A percentile compares a stretch with the other conserved stretches of the same genome.
Evolutionary conservation across 2,329 filamentous ascomycete genomes (phyloP).

Genomic region (Westerdykella ornata): DNA sequence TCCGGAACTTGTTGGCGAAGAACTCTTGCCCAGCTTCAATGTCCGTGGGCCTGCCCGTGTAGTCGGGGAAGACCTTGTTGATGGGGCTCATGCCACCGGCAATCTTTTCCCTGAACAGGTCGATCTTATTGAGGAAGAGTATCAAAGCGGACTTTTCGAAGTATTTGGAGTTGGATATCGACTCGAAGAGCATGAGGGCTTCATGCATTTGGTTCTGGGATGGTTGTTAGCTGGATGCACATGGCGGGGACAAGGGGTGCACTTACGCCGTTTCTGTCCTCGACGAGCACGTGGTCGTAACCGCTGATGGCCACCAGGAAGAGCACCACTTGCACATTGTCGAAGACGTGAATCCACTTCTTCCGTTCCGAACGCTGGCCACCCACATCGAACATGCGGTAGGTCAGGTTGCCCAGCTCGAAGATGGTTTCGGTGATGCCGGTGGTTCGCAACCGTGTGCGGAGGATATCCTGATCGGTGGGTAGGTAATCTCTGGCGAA

Average conservation of each 20-base stretch:
- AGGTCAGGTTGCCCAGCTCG: conserved; percentile 83
- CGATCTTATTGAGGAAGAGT: conserved; percentile 50
- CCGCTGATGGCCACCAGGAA: conserved; percentile 94
- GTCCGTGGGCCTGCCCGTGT: conserved; percentile 39
- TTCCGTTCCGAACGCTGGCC: conserved; percentile 88
- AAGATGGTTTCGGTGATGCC: conserved; percentile 95
- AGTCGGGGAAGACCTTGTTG: conserved; percentile 46
- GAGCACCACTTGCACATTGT: conserved; percentile 84
- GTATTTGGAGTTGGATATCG: conserved; percentile 48
- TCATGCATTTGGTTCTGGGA: conserved; percentile 51
- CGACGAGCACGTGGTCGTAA: conserved; percentile 92
- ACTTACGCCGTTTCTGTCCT: conserved; percentile 91
- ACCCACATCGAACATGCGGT: conserved; percentile 94
- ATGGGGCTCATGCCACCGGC: conserved; percentile 43
- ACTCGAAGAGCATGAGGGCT: conserved; percentile 49
- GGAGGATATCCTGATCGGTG: conserved; percentile 88
- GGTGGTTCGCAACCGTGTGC: conserved; percentile 82
- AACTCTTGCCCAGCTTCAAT: conserved; percentile 46
- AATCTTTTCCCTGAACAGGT: conserved; percentile 48
- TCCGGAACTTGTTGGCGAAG: conserved; percentile 47
- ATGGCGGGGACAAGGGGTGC: background rate
- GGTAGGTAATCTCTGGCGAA: conserved; percentile 70
- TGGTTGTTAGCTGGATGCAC: conserved; percentile 1
- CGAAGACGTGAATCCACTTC: conserved; percentile 97
- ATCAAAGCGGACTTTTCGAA: conserved; percentile 48